A percentile compares a stretch with the other conserved stretches of the same genome.
Conservation (phyloP, 441 rosid genomes). For the Eruca vesicaria region DNA sequence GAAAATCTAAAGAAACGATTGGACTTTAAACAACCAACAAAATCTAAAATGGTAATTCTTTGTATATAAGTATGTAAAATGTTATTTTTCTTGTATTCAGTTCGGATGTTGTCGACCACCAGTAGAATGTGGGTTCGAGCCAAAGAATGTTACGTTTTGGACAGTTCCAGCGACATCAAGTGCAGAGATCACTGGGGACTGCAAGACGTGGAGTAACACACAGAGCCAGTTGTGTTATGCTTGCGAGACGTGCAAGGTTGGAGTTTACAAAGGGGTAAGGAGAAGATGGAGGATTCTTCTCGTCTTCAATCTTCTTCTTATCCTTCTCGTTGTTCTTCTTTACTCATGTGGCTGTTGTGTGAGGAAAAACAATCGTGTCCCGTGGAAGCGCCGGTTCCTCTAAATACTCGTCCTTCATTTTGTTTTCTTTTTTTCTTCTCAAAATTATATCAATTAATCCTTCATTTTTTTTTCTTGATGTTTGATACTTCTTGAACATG, state of each 20-base stretch:
- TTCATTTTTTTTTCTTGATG: neutral
- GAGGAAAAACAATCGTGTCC: constrained; percentile 34
- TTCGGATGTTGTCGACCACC: constrained; percentile 76
- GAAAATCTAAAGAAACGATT: neutral
- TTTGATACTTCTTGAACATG: constrained; percentile 1
- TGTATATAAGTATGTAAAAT: neutral
- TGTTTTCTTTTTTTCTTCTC: neutral
- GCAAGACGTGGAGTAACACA: constrained; percentile 54
- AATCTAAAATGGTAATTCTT: constrained; percentile 20
- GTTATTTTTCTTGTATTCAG: constrained; percentile 24
- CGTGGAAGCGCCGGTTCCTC: constrained; percentile 36
- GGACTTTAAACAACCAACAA: neutral
- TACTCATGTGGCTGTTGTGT: constrained; percentile 60
- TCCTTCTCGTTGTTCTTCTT: constrained; percentile 36
- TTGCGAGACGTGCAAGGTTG: constrained; percentile 59
- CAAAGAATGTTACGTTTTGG: constrained; percentile 51
- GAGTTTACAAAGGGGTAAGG: constrained; percentile 47
- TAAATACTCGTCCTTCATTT: neutral
- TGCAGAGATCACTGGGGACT: constrained; percentile 31
- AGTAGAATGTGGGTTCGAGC: constrained; percentile 41
- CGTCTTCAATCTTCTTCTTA: constrained; percentile 10
- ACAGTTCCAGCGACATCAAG: neutral
- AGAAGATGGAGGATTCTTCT: constrained; percentile 44
- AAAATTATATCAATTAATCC: neutral
- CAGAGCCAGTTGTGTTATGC: constrained; percentile 44